Conservation (phyloP, 1,284 basidiomycete species). For the Gymnopus androsaceus region DNA sequence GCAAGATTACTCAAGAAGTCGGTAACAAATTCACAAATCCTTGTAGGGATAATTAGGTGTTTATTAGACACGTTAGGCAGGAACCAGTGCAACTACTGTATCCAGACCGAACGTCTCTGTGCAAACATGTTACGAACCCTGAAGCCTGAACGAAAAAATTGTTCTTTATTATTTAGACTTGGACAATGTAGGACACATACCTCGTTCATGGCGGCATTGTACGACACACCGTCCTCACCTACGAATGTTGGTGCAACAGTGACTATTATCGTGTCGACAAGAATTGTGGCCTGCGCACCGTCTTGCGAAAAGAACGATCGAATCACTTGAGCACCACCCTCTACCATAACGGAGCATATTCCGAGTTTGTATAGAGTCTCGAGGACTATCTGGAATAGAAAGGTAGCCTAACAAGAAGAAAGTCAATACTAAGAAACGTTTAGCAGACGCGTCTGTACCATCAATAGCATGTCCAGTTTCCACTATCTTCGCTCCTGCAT, state of each 20-base stretch:
- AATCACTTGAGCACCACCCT: constrained; percentile 89
- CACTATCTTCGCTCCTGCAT: constrained; percentile 55
- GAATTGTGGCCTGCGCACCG: constrained; percentile 20
- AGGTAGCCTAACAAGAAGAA: constrained; percentile 39
- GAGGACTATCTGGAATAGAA: constrained; percentile 55
- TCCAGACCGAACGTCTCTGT: constrained; percentile 46
- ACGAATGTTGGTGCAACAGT: constrained; percentile 84
- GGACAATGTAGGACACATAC: constrained; percentile 11
- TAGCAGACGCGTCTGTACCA: constrained; percentile 24
- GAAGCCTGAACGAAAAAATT: constrained; percentile 24
- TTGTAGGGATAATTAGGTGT: no score
- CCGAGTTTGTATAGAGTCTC: constrained; percentile 51
- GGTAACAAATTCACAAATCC: no score
- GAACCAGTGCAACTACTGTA: constrained; percentile 36
- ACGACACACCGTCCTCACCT: constrained; percentile 65
- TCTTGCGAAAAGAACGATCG: constrained; percentile 65
- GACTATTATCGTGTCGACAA: constrained; percentile 76
- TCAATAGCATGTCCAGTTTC: constrained; percentile 30
- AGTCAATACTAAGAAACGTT: constrained; percentile 16
- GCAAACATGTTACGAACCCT: constrained; percentile 33
- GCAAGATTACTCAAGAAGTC: no score
- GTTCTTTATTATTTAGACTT: background rate
- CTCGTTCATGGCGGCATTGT: constrained; percentile 11
- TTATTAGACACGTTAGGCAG: background rate
- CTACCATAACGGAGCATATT: constrained; percentile 87